A percentile compares a stretch with the other conserved stretches of the same genome.
phyloP scores from a whole-genome alignment of 768 basidiomycete species.

The Hericium rajendrae region DNA sequence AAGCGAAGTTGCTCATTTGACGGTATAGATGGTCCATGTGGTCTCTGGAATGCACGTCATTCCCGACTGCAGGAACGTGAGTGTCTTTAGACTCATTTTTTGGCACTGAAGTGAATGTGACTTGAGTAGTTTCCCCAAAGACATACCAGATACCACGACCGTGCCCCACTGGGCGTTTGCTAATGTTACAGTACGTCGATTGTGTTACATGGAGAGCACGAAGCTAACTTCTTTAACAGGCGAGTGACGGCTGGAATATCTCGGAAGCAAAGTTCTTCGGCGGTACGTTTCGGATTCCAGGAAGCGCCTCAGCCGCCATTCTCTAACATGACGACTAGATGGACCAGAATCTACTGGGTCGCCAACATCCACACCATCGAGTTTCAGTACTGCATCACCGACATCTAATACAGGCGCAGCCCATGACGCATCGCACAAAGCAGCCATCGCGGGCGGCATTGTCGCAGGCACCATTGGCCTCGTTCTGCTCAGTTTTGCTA shows the following conservation, averaged over 20 bases:
- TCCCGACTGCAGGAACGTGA: background rate
- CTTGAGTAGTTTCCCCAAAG: background rate
- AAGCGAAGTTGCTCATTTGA: background rate
- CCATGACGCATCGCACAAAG: background rate
- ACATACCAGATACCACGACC: background rate
- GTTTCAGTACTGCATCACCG: background rate
- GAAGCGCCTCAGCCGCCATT: background rate
- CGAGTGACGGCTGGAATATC: background rate
- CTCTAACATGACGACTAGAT: background rate
- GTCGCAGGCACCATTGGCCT: background rate
- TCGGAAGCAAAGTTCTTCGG: background rate
- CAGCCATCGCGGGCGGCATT: background rate
- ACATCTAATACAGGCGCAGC: background rate
- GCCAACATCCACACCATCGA: background rate
- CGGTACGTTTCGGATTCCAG: background rate
- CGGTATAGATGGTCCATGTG: background rate
- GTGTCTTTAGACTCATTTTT: background rate
- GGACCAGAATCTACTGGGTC: background rate
- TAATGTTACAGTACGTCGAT: background rate
- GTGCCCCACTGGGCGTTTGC: background rate
- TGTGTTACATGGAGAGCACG: too few species aligned
- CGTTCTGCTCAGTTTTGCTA: background rate
- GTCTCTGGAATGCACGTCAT: background rate
- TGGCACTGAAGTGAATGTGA: too few species aligned
- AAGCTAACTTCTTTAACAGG: too few species aligned